Conservation (phyloP, 176 grass and related monocot genomes). For the Microstegium vimineum region DNA sequence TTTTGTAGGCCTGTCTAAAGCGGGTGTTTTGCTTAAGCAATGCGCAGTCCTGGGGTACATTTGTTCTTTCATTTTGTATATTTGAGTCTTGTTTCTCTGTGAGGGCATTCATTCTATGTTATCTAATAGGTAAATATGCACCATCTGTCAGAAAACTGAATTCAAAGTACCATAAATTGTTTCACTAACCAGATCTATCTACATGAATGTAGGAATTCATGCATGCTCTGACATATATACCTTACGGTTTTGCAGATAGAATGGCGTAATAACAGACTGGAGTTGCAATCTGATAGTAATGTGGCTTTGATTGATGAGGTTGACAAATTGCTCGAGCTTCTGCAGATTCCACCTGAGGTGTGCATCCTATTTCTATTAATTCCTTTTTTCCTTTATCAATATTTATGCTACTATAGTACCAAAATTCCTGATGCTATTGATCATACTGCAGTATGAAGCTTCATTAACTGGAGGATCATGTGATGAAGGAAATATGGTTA, state of each 20-base stretch:
- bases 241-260: conserved; percentile 65
- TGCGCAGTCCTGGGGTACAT: background rate
- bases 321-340: conserved; percentile 64
- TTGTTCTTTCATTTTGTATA: background rate
- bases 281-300: conserved; percentile 88
- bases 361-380: background rate
- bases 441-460: conserved; percentile 61
- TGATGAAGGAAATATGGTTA: conserved; percentile 82
- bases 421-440: conserved; percentile 16
- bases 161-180: background rate
- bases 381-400: background rate
- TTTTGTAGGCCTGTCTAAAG: background rate
- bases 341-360: conserved; percentile 86
- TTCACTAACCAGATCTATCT: background rate
- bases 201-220: background rate
- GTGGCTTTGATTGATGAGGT: conserved; percentile 79
- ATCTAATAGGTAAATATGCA: background rate
- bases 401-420: background rate
- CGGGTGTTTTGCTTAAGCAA: background rate
- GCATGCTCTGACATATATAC: background rate
- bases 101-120: background rate
- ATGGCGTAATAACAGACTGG: conserved; percentile 87
- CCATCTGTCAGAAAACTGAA: background rate
- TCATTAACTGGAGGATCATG: conserved; percentile 80
- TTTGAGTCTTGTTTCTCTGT: background rate